phyloP scores from a whole-genome alignment of 352 stramenopile species.

The Phytophthora lateralis region DNA sequence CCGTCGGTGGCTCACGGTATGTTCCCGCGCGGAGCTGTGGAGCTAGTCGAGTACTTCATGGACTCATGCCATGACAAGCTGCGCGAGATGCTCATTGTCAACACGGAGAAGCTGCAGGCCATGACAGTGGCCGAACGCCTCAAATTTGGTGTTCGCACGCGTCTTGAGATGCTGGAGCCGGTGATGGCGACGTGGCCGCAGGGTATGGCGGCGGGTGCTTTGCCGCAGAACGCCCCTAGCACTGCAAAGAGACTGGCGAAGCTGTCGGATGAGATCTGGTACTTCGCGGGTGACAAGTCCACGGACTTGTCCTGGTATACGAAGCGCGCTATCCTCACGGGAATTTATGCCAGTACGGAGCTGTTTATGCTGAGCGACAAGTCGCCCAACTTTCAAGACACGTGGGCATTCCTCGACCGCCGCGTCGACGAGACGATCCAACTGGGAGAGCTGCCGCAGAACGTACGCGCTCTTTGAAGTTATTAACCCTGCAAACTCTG shows the following conservation, averaged over 20 bases:
- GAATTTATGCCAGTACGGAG: slow-evolving; percentile 83
- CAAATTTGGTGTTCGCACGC: slow-evolving; percentile 78
- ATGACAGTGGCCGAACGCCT: slow-evolving; percentile 82
- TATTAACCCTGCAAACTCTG: slow-evolving; percentile 1
- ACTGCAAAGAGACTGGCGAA: slow-evolving; percentile 76
- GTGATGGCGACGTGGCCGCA: slow-evolving; percentile 72
- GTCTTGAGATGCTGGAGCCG: slow-evolving; percentile 68
- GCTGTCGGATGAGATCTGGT: slow-evolving; percentile 87
- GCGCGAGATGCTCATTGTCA: slow-evolving; percentile 58
- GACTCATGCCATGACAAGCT: slow-evolving; percentile 68
- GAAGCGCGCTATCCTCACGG: slow-evolving; percentile 80
- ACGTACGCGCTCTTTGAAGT: slow-evolving; percentile 48
- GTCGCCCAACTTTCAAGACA: slow-evolving; percentile 75
- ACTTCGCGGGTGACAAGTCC: slow-evolving; percentile 87
- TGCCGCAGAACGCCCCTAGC: slow-evolving; percentile 73
- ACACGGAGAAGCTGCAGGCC: slow-evolving; percentile 63
- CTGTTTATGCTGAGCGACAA: slow-evolving; percentile 87
- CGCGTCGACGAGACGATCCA: slow-evolving; percentile 83
- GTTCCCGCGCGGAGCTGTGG: slow-evolving; percentile 75
- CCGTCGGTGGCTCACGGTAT: slow-evolving; percentile 86
- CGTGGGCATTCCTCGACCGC: slow-evolving; percentile 84
- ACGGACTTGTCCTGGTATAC: slow-evolving; percentile 87
- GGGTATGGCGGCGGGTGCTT: slow-evolving; percentile 78
- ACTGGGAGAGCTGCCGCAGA: slow-evolving; percentile 80
- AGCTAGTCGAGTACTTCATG: slow-evolving; percentile 89